Percentiles rank a stretch among this genome's conserved stretches.
These are phyloP conservation scores for Pythium graminicola DNA, from an alignment of 352 stramenopile species.

Conservation along the genomic window DNA sequence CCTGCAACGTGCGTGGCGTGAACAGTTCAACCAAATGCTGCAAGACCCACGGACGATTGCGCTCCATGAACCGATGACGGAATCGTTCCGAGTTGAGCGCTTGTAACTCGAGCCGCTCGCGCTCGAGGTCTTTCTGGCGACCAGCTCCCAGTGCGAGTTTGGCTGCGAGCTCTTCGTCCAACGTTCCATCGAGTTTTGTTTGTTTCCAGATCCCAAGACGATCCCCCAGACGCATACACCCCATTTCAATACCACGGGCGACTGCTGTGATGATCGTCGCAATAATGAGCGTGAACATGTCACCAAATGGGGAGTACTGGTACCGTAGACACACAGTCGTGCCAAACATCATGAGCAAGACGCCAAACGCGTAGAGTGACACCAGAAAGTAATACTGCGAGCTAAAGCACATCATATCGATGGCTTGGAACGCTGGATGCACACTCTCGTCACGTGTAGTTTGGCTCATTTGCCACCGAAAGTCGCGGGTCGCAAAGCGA, in stretches of 20 bases:
- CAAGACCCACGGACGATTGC: conserved; percentile 95
- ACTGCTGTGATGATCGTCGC: conserved; percentile 75
- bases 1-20: conserved; percentile 87
- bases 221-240: conserved; percentile 66
- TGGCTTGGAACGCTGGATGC: conserved; percentile 85
- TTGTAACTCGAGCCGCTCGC: conserved; percentile 93
- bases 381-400: conserved; percentile 92
- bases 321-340: conserved; percentile 92
- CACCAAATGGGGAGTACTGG: conserved; percentile 91
- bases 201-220: conserved; percentile 89
- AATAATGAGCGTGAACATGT: conserved; percentile 89
- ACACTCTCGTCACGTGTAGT: conserved; percentile 91
- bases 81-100: conserved; percentile 97
- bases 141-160: conserved; percentile 93
- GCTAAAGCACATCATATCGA: conserved; percentile 95
- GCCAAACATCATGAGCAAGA: conserved; percentile 90
- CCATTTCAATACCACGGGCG: conserved; percentile 54
- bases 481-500: conserved; percentile 90
- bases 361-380: conserved; percentile 74
- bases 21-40: conserved; percentile 95
- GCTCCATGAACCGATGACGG: conserved; percentile 94
- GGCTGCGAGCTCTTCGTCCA: conserved; percentile 94
- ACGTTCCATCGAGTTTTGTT: conserved; percentile 87
- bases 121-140: conserved; percentile 91
- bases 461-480: conserved; percentile 88